These are phyloP conservation scores for Neofusicoccum parvum DNA, from an alignment of 2,329 filamentous ascomycete genomes.

Conservation along the genomic window DNA sequence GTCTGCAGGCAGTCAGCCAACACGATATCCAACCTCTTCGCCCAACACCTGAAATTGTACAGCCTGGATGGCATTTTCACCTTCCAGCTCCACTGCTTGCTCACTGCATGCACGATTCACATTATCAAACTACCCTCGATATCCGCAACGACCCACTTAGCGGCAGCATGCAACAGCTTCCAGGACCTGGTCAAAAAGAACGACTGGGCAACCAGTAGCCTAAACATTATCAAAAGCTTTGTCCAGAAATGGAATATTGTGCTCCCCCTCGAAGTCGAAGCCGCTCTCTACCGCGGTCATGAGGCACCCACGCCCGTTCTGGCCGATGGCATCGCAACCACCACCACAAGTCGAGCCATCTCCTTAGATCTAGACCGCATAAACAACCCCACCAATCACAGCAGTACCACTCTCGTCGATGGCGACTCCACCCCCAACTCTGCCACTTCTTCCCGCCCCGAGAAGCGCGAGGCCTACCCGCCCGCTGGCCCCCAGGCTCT, in stretches of 20 bases:
- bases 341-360: neutral
- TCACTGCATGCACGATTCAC: conserved; percentile 28
- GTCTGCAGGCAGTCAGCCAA: conserved; percentile 25
- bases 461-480: conserved; percentile 5
- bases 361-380: conserved; percentile 15
- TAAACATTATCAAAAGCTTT: conserved; percentile 26
- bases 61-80: conserved; percentile 25
- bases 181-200: conserved; percentile 27
- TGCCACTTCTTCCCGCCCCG: neutral
- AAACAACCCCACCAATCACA: neutral
- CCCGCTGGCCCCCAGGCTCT: conserved; percentile 21
- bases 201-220: conserved; percentile 24
- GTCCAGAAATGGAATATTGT: conserved; percentile 29
- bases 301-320: neutral
- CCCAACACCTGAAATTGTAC: conserved; percentile 24
- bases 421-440: neutral
- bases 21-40: conserved; percentile 25
- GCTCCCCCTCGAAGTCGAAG: conserved; percentile 27
- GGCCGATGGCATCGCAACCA: neutral
- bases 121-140: conserved; percentile 28
- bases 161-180: conserved; percentile 27
- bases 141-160: conserved; percentile 49
- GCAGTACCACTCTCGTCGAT: neutral
- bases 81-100: conserved; percentile 27
- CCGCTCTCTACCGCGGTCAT: conserved; percentile 25